Percentiles rank a stretch among this genome's conserved stretches.
These are phyloP conservation scores for Lycium barbarum DNA, from an alignment of 257 asterid species.

Conservation along the genomic window DNA sequence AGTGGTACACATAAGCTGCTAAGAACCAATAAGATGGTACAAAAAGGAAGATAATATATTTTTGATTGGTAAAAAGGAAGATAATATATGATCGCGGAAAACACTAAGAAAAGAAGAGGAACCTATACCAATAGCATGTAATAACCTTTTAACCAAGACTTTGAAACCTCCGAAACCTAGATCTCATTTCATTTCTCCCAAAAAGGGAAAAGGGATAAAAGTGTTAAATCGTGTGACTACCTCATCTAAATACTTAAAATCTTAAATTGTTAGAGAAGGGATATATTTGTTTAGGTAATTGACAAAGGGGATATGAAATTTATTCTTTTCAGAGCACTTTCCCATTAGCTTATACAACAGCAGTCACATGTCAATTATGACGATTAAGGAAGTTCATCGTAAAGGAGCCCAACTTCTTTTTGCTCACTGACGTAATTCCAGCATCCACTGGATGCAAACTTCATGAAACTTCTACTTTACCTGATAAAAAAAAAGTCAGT, in stretches of 20 bases:
- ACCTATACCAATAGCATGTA: background rate
- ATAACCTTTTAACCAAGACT: background rate
- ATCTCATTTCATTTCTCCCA: slow-evolving; percentile 20
- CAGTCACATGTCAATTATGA: background rate
- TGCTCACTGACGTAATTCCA: slow-evolving; percentile 15
- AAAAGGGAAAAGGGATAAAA: background rate
- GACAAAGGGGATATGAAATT: slow-evolving; percentile 2
- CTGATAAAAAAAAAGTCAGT: background rate
- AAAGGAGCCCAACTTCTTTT: background rate
- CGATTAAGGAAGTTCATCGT: background rate
- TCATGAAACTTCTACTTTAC: background rate
- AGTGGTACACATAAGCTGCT: slow-evolving; percentile 13
- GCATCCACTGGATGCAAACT: slow-evolving; percentile 14
- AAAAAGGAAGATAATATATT: background rate
- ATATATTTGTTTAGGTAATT: background rate
- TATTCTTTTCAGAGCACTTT: background rate
- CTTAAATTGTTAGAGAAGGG: background rate
- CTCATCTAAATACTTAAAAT: background rate
- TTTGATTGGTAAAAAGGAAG: slow-evolving; percentile 6
- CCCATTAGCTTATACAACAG: background rate
- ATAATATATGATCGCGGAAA: background rate
- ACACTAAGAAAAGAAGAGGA: background rate
- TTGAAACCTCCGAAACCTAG: background rate
- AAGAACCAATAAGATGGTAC: background rate
- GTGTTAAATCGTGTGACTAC: background rate